Evolutionary conservation across 805 yeast species (phyloP).

Genomic region (Sugiyamaella americana): DNA sequence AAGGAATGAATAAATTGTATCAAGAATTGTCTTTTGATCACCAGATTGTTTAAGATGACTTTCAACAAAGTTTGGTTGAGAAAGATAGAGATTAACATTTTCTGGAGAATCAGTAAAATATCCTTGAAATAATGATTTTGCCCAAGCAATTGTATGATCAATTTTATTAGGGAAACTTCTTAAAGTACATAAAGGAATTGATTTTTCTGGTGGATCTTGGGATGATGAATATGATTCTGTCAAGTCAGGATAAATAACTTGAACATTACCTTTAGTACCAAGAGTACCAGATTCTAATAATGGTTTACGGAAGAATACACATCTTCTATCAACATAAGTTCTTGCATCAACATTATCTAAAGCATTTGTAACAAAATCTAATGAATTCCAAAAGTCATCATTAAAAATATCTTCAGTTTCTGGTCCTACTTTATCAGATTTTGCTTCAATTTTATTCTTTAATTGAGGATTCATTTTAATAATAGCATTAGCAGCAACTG

Average conservation of each 20-base stretch:
- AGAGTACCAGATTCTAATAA: slow-evolving; percentile 93
- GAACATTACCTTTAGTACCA: slow-evolving; percentile 98
- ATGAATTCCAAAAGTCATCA: slow-evolving; percentile 74
- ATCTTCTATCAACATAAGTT: slow-evolving; percentile 94
- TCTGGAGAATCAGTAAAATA: slow-evolving; percentile 88
- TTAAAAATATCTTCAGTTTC: slow-evolving; percentile 86
- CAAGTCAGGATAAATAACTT: slow-evolving; percentile 85
- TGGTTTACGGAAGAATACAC: slow-evolving; percentile 87
- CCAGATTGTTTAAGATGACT: slow-evolving; percentile 85
- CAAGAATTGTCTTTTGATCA: slow-evolving; percentile 81
- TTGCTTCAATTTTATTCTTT: slow-evolving; percentile 65
- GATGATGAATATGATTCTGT: slow-evolving; percentile 96
- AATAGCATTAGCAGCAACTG: slow-evolving; percentile 83
- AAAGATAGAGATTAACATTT: slow-evolving; percentile 81
- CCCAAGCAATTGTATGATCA: slow-evolving; percentile 99
- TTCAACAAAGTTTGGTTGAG: slow-evolving; percentile 91
- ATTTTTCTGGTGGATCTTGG: slow-evolving; percentile 97
- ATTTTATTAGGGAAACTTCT: slow-evolving; percentile 97
- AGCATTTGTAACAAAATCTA: slow-evolving; percentile 93
- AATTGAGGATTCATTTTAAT: slow-evolving; percentile 80
- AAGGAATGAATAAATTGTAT: slow-evolving; percentile 62
- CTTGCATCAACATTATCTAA: slow-evolving; percentile 97
- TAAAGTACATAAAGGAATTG: slow-evolving; percentile 94
- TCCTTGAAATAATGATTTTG: slow-evolving; percentile 89
- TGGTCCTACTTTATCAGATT: slow-evolving; percentile 82